Evolutionary conservation across 2,329 filamentous ascomycete species (phyloP), one percentile per base, ranked within the genome.

Genomic region (Botrytis tulipae): DNA sequence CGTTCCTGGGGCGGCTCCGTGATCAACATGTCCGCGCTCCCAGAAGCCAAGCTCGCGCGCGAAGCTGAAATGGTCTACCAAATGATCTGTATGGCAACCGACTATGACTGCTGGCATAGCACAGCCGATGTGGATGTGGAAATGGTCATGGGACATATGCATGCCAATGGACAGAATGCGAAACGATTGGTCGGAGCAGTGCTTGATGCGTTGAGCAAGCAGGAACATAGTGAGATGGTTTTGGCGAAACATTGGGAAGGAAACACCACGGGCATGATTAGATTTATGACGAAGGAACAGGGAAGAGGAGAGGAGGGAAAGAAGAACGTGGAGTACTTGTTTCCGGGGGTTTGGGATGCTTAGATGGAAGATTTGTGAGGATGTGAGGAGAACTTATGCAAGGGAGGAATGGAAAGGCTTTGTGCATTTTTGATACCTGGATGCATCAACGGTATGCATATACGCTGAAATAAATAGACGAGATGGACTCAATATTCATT

Each of bases 1-100:
- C 93, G 96, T 78, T 87, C 90, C 75, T 98, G 94, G 93, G 95
- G 95, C 79, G 95, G 95, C 78, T 92, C 89, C 77, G 93, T 98
- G 71, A 98, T 99, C 87, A 98, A 98, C 88, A 99, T 99, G 96
- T 97, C 93, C 62, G 92, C 92, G 22, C 88, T 99, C 25, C 96
- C 96, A 32, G 96, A 99, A 85, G 93, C 95, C 68, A 99, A 99
- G 87, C 90, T 99, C 32, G 96, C 96, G 16, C 91, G 93, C 71
- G 96, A 99, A 85, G 96, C 96, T 37, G 96, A 99, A 86, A 92
- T 99, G 79, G 92, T 92, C 51, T 98, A 98, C 84, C 94, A 97
- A 85, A 97, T 98, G 89, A 97, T 99, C 80, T 97, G 95, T 87
- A 99, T 99, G 96, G 93, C 94, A 48, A 99, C 96, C 42, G 96